These are phyloP conservation scores for Balansia obtecta DNA, from an alignment of 2,329 filamentous ascomycete species.

Conservation along the genomic window DNA sequence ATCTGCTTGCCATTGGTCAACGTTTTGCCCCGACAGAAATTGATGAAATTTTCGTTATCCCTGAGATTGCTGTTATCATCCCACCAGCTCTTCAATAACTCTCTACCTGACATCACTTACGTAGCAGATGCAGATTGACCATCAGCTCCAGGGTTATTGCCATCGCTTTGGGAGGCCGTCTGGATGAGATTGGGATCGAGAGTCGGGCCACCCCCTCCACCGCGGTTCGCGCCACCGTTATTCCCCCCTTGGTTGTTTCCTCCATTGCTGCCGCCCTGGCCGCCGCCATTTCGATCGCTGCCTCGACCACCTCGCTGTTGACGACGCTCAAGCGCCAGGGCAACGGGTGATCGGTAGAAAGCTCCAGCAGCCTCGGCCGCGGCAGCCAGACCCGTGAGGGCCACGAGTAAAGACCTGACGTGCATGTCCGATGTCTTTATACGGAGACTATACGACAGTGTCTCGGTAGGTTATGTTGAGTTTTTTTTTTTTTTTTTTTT, in stretches of 20 bases:
- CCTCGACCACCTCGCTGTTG: slow-evolving; percentile 15
- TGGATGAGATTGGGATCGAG: slow-evolving; percentile 34
- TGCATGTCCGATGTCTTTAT: slow-evolving; percentile 27
- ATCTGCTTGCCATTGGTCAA: slow-evolving; percentile 50
- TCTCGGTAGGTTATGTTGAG: slow-evolving; percentile 4
- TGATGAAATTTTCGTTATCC: slow-evolving; percentile 49
- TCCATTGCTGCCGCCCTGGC: neutral
- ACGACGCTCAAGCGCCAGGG: slow-evolving; percentile 26
- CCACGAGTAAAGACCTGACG: slow-evolving; percentile 34
- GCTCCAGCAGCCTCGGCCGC: slow-evolving; percentile 31
- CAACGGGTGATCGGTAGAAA: slow-evolving; percentile 23
- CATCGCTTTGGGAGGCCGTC: slow-evolving; percentile 35
- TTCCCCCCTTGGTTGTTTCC: slow-evolving; percentile 6
- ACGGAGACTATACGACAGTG: slow-evolving; percentile 3
- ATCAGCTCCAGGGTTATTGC: slow-evolving; percentile 29
- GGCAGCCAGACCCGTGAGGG: slow-evolving; percentile 29
- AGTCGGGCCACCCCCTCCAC: slow-evolving; percentile 15
- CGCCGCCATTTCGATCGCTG: neutral
- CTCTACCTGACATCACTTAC: slow-evolving; percentile 25
- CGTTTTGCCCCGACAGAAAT: slow-evolving; percentile 42
- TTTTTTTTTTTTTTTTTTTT: too few species aligned
- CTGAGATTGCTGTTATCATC: slow-evolving; percentile 18
- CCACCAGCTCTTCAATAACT: neutral
- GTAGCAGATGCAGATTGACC: slow-evolving; percentile 41
- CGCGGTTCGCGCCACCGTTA: slow-evolving; percentile 7